Evolutionary conservation across 129 eudicot species (phyloP).

Genomic region (Calendula officinalis): DNA sequence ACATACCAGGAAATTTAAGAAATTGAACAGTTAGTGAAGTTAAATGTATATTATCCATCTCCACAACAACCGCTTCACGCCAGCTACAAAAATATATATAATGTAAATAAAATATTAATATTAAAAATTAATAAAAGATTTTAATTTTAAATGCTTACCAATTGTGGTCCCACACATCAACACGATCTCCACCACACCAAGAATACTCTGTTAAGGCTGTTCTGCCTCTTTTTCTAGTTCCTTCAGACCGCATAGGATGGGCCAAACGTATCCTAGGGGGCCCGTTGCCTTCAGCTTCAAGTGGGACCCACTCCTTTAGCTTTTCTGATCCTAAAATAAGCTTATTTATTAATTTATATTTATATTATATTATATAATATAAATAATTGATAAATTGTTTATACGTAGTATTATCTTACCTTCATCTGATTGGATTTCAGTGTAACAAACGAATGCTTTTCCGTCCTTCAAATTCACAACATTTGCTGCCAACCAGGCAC

Average conservation of each 20-base stretch:
- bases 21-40: conserved; percentile 61
- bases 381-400: not conserved
- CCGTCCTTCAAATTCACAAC: conserved; percentile 54
- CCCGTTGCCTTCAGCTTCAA: conserved; percentile 50
- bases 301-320: conserved; percentile 68
- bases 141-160: conserved; percentile 46
- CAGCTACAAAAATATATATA: conserved; percentile 52
- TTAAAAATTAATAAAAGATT: not conserved
- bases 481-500: conserved; percentile 79
- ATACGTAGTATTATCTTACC: conserved; percentile 42
- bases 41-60: conserved; percentile 58
- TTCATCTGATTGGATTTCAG: conserved; percentile 55
- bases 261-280: conserved; percentile 72
- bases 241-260: conserved; percentile 59
- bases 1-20: conserved; percentile 85
- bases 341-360: not conserved
- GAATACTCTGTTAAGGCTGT: conserved; percentile 52
- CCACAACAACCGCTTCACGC: conserved; percentile 83
- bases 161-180: conserved; percentile 77
- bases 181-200: conserved; percentile 83
- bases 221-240: conserved; percentile 81
- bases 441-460: conserved; percentile 68
- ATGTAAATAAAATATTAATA: not conserved
- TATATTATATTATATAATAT: no score
- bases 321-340: conserved; percentile 46